Percentiles rank a stretch among this genome's conserved stretches.
These are phyloP conservation scores for Delitschia confertaspora DNA, from an alignment of 495 filamentous ascomycete species.

Conservation along the genomic window DNA sequence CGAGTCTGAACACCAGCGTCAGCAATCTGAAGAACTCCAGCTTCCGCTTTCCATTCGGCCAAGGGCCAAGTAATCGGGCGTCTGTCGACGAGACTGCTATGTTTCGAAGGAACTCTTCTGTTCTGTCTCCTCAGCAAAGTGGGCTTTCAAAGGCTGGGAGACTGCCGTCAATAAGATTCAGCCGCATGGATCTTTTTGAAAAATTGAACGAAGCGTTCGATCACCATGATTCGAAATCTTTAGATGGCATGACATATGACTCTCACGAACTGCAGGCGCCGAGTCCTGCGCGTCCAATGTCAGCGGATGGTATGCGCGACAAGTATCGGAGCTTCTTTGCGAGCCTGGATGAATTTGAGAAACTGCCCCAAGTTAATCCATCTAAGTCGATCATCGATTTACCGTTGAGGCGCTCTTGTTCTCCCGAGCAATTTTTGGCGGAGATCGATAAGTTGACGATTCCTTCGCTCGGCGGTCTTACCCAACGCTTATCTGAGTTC, in stretches of 20 bases:
- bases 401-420: constrained; percentile 21
- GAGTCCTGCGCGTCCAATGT: constrained; percentile 23
- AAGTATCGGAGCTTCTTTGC: constrained; percentile 35
- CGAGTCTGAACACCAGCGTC: constrained; percentile 30
- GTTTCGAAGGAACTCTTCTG: constrained; percentile 22
- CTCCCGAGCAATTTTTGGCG: constrained; percentile 30
- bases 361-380: not conserved
- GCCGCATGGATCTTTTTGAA: constrained; percentile 33
- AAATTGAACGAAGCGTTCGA: constrained; percentile 35
- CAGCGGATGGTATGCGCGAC: constrained; percentile 29
- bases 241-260: constrained; percentile 22
- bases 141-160: constrained; percentile 28
- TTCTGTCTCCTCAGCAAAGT: constrained; percentile 6
- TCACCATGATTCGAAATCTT: constrained; percentile 22
- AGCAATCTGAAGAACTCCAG: constrained; percentile 22
- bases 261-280: constrained; percentile 14
- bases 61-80: constrained; percentile 2
- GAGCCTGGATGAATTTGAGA: constrained; percentile 28
- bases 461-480: constrained; percentile 32
- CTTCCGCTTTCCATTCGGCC: constrained; percentile 26
- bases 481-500: constrained; percentile 32
- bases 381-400: constrained; percentile 3
- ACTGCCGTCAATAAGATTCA: constrained; percentile 37
- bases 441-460: constrained; percentile 36
- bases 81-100: constrained; percentile 10